Percentiles rank a stretch among this genome's conserved stretches.
Evolutionary conservation across 495 filamentous ascomycete genomes (phyloP).

Genomic region (Hyaloscypha finlandica): DNA sequence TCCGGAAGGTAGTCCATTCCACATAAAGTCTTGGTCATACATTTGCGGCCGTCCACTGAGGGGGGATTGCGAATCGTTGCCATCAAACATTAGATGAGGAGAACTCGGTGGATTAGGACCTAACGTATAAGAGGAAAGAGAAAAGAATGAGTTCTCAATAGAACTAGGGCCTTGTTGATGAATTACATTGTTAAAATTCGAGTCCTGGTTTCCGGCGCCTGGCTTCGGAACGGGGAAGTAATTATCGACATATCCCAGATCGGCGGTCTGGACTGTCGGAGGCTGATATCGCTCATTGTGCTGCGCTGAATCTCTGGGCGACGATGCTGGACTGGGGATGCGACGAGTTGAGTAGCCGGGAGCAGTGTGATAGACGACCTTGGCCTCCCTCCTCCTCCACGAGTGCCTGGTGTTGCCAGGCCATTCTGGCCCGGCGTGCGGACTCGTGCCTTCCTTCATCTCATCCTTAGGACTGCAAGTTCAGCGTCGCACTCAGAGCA

Average conservation of each 20-base stretch:
- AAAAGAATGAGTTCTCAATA: slow-evolving; percentile 5
- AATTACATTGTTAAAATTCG: slow-evolving; percentile 10
- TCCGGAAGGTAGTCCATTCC: slow-evolving; percentile 1
- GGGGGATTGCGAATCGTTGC: slow-evolving; percentile 8
- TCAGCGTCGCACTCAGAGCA: too few species aligned
- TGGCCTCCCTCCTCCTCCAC: slow-evolving; percentile 21
- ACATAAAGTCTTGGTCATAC: slow-evolving; percentile 13
- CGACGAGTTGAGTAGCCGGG: slow-evolving; percentile 15
- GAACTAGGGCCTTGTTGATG: background rate
- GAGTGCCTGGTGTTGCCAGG: slow-evolving; percentile 7
- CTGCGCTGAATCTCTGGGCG: slow-evolving; percentile 2
- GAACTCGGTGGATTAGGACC: slow-evolving; percentile 12
- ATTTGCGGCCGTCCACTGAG: slow-evolving; percentile 9
- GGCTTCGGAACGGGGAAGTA: background rate
- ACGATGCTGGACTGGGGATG: slow-evolving; percentile 6
- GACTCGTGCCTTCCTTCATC: slow-evolving; percentile 1
- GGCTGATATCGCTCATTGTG: slow-evolving; percentile 4
- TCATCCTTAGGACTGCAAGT: background rate
- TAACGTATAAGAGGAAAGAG: slow-evolving; percentile 25
- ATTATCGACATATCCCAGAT: slow-evolving; percentile 12
- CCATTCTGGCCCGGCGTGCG: slow-evolving; percentile 7
- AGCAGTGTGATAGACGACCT: slow-evolving; percentile 19
- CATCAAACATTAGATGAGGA: slow-evolving; percentile 10
- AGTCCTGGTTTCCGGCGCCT: background rate
- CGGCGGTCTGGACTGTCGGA: background rate